Evolutionary conservation across 2,329 filamentous ascomycete species (phyloP).

Genomic region (Cladorrhinum sp.): DNA sequence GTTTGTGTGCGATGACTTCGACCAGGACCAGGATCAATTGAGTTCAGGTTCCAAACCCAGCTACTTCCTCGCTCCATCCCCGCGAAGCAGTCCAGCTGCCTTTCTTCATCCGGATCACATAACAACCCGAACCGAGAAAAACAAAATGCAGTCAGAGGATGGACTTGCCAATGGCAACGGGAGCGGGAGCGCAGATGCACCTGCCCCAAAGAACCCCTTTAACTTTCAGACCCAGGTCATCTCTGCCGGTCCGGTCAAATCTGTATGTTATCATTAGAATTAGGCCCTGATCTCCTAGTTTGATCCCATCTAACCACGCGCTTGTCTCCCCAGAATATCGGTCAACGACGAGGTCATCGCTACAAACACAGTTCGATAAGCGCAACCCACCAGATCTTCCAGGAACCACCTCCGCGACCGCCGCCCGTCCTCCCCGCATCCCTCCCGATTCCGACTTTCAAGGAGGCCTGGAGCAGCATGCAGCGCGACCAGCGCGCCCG

Average conservation of each 20-base stretch:
- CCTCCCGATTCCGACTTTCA: constrained; percentile 83
- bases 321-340: constrained; percentile 63
- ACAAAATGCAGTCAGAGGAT: constrained; percentile 37
- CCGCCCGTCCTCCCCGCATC: constrained; percentile 88
- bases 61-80: constrained; percentile 18
- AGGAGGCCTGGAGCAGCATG: constrained; percentile 87
- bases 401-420: constrained; percentile 80
- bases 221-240: constrained; percentile 88
- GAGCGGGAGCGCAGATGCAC: constrained; percentile 9
- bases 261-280: constrained; percentile 48
- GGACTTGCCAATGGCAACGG: constrained; percentile 21
- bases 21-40: constrained; percentile 34
- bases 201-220: constrained; percentile 66
- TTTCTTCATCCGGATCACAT: constrained; percentile 24
- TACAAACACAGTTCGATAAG: constrained; percentile 97
- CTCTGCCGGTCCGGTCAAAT: constrained; percentile 72
- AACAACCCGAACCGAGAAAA: constrained; percentile 7
- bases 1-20: constrained; percentile 33
- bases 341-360: constrained; percentile 89
- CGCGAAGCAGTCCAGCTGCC: constrained; percentile 22
- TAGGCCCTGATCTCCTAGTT: constrained; percentile 4
- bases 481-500: constrained; percentile 79
- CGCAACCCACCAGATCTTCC: constrained; percentile 85
- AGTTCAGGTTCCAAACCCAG: not conserved
- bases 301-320: constrained; percentile 3